Evolutionary conservation across 2,329 filamentous ascomycete species (phyloP).

Genomic region (Chaetomium sp.): DNA sequence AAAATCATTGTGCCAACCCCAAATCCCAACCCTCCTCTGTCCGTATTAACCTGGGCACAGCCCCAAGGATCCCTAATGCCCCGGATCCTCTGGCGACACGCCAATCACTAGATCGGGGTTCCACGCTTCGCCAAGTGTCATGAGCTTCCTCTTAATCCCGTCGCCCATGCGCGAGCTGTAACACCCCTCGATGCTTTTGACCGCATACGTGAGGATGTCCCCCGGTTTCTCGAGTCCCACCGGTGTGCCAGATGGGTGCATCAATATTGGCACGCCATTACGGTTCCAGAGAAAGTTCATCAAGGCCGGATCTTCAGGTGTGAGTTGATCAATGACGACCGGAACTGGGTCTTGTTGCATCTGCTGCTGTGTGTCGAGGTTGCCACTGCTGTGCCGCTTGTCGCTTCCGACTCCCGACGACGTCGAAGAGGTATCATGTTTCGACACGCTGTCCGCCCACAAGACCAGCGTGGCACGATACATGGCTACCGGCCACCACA

Average conservation of each 20-base stretch:
- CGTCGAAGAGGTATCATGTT: slow-evolving; percentile 35
- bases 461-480: slow-evolving; percentile 60
- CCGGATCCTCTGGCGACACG: no score
- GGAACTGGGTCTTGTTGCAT: background rate
- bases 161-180: slow-evolving; percentile 38
- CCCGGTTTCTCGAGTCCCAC: slow-evolving; percentile 33
- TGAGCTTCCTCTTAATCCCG: slow-evolving; percentile 40
- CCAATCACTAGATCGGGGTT: slow-evolving; percentile 23
- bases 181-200: slow-evolving; percentile 35
- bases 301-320: slow-evolving; percentile 33
- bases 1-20: no score
- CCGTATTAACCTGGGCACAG: background rate
- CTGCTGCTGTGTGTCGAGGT: background rate
- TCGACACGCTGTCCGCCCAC: slow-evolving; percentile 54
- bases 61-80: background rate
- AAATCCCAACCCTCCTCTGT: background rate
- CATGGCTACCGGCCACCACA: slow-evolving; percentile 65
- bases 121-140: slow-evolving; percentile 35
- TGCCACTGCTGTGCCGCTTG: slow-evolving; percentile 12
- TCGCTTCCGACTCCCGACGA: slow-evolving; percentile 25
- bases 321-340: slow-evolving; percentile 36
- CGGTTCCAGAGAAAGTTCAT: slow-evolving; percentile 35
- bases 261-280: slow-evolving; percentile 33
- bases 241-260: slow-evolving; percentile 28
- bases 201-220: slow-evolving; percentile 36